Percentiles rank a stretch among this genome's conserved stretches.
phyloP scores from a whole-genome alignment of 768 basidiomycete genomes.

The Boletus pseudo-olivaceus region DNA sequence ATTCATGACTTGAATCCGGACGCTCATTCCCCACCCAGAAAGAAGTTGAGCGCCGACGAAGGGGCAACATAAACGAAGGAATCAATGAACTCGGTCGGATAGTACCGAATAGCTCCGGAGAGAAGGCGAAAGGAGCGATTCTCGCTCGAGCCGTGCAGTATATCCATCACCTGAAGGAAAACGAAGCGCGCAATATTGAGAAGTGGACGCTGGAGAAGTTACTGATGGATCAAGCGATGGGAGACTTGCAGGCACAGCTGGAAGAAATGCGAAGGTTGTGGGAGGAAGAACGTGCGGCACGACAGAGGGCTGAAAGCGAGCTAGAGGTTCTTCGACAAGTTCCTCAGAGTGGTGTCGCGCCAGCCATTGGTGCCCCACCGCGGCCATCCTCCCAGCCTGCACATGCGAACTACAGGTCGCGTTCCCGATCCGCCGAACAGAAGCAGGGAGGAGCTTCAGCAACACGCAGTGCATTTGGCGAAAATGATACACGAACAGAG shows the following conservation, averaged over 20 bases:
- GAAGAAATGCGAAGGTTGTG: conserved; percentile 79
- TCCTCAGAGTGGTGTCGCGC: conserved; percentile 11
- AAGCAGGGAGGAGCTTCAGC: conserved; percentile 17
- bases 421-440: conserved; percentile 30
- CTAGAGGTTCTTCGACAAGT: conserved; percentile 51
- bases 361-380: conserved; percentile 1
- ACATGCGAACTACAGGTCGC: conserved; percentile 12
- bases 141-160: conserved; percentile 87
- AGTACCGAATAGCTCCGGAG: conserved; percentile 82
- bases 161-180: conserved; percentile 87
- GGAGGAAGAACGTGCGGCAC: conserved; percentile 68
- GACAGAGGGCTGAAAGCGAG: conserved; percentile 63
- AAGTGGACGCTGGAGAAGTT: conserved; percentile 93
- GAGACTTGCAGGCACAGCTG: conserved; percentile 76
- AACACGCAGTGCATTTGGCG: conserved; percentile 9
- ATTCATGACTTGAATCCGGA: background rate
- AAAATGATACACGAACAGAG: conserved; percentile 22
- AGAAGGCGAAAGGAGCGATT: conserved; percentile 88
- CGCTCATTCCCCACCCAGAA: conserved; percentile 53
- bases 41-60: conserved; percentile 93
- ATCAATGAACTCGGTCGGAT: conserved; percentile 89
- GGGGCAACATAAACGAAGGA: conserved; percentile 95
- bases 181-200: conserved; percentile 86
- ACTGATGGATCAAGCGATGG: conserved; percentile 90
- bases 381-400: conserved; percentile 20